These are phyloP conservation scores for Pleurotus giganteus DNA, from an alignment of 768 basidiomycete genomes.

Conservation along the genomic window DNA sequence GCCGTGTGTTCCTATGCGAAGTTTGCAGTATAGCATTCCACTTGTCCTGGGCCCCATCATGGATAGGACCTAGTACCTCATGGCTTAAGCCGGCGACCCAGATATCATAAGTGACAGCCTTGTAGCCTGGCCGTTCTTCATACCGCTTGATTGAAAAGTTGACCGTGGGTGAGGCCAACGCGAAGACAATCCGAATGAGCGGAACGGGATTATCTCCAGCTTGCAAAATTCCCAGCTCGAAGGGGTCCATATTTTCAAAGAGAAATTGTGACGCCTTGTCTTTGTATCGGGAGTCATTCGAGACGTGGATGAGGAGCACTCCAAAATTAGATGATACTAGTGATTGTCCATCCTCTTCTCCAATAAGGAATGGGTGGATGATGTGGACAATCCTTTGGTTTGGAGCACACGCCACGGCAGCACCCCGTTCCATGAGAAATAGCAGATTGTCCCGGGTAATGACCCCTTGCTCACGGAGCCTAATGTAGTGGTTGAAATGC, in stretches of 20 bases:
- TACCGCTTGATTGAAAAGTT: no score
- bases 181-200: no score
- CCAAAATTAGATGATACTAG: slow-evolving; percentile 15
- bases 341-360: slow-evolving; percentile 2
- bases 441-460: slow-evolving; percentile 20
- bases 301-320: slow-evolving; percentile 23
- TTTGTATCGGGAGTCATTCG: slow-evolving; percentile 19
- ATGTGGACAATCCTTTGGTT: slow-evolving; percentile 20
- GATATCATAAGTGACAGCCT: no score
- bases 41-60: no score
- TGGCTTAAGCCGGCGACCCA: no score
- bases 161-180: no score
- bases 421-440: slow-evolving; percentile 19
- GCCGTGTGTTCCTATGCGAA: no score
- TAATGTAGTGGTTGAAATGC: slow-evolving; percentile 32
- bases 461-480: slow-evolving; percentile 21
- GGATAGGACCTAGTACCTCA: no score
- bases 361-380: slow-evolving; percentile 19
- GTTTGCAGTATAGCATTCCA: no score
- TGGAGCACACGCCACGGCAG: slow-evolving; percentile 25
- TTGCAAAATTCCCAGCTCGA: no score
- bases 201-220: no score
- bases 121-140: no score
- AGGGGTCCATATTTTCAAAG: slow-evolving; percentile 24
- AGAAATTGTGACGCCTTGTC: slow-evolving; percentile 10